Base-by-base conservation (phyloP, 805 yeast genomes). In the Zygoascus bituminiphila region DNA sequence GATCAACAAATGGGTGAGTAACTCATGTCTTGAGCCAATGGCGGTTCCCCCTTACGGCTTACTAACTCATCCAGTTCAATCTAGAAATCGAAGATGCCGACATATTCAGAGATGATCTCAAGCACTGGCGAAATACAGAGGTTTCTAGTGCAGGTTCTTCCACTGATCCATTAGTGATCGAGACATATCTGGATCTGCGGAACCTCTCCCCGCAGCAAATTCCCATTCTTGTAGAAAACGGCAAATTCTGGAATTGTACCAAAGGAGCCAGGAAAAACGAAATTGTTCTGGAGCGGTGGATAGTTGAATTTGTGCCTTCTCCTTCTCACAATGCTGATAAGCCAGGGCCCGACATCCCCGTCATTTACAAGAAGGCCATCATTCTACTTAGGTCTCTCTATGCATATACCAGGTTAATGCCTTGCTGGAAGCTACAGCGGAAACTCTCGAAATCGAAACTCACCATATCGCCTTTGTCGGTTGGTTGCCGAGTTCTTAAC, bases 211-310 rank as follows among this genome's bases (percentile, higher is more conserved):
- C 79, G 1, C 75, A 77, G 38, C 86, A 83, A 53, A 70, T 79
- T 19, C 71, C 85, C 25, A 74, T 79, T 29, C 62, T 85, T 36
- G 69, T 69, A 24, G 89, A 83, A 55, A 71, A 72, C 6, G 76
- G 73, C 21, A 71, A 71, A 53, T 45, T 54, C n/a, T 57, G 56
- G 54, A 56, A 73, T 12, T 80, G 83, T 76, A 70, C 82, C 8
- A 77, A 73, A 50, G 83, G 82, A 12, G 71, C 75, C 2, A 78
- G 76, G 58, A 84, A 84, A 58, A 73, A 78, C 15, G 98, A 91
- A 64, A 77, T 93, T n/a, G 96, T 93, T 1, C 67, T 93, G 49
- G 98, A 93, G 61, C 74, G 98, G 51, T 93, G 98, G 98, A 71
- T 88, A 21, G 68, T 93, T 29, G 96, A 89, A 62, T 76, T 89